A percentile compares a stretch with the other conserved stretches of the same genome.
These are phyloP conservation scores for Pseudohyphozyma bogoriensis DNA, from an alignment of 768 basidiomycete genomes.

Conservation along the genomic window DNA sequence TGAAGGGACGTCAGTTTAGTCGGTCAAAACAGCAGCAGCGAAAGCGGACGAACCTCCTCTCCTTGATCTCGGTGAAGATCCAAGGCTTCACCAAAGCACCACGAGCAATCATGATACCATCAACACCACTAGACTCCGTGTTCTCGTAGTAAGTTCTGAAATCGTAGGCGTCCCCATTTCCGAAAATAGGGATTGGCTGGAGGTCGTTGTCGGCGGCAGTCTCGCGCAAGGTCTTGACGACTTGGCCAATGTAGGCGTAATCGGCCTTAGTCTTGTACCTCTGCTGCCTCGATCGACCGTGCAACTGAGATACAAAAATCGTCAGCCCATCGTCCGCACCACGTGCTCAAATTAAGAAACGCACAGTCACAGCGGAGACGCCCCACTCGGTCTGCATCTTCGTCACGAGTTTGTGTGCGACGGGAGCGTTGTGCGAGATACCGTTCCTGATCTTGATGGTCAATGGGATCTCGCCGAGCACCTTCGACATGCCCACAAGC, in stretches of 20 bases:
- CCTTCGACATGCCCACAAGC: constrained; percentile 78
- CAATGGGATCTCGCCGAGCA: constrained; percentile 80
- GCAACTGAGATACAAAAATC: constrained; percentile 51
- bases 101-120: constrained; percentile 89
- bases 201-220: constrained; percentile 39
- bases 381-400: constrained; percentile 53
- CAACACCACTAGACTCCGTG: constrained; percentile 70
- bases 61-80: constrained; percentile 93
- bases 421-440: constrained; percentile 57
- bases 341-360: no score
- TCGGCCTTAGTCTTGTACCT: constrained; percentile 86
- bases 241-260: constrained; percentile 54
- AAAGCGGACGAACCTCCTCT: constrained; percentile 57
- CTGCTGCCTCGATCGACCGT: constrained; percentile 89
- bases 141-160: constrained; percentile 68
- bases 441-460: constrained; percentile 89
- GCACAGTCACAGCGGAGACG: constrained; percentile 49
- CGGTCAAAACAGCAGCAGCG: no score
- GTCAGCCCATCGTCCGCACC: constrained; percentile 40
- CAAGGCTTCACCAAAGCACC: constrained; percentile 93
- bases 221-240: constrained; percentile 22
- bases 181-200: constrained; percentile 82
- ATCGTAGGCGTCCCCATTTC: constrained; percentile 91
- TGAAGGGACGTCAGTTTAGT: neutral
- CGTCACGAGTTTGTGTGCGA: constrained; percentile 81